Evolutionary conservation across 2,329 filamentous ascomycete species (phyloP), one percentile per base, ranked within the genome.

Genomic region (Parascedosporium putredinis): DNA sequence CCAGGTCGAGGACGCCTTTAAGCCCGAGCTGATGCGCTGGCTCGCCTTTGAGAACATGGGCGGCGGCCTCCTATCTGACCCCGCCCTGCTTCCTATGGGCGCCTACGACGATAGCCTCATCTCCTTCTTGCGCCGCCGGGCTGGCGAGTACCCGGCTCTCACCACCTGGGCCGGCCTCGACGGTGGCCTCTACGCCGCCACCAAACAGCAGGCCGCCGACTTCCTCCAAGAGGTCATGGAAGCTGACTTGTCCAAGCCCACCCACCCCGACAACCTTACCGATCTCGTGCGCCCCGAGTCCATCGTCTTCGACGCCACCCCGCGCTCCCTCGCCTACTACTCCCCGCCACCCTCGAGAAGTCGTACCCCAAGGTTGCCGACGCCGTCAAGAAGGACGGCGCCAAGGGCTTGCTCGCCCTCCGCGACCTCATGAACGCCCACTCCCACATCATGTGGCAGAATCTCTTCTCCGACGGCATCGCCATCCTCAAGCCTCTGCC

Each of bases 41-140:
- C 69, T 96, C 53, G 91, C 91, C 0, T 98, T 91, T 90, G 88
- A 88, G 49, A 83, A 84, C 52, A 93, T 95, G 87, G 84, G 84
- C 10, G 84, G 83, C 16, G 93, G 93, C 1, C 68, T 97, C 31
- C 73, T 97, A 45, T 76, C 84, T 14, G 83, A 91, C 62, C 84
- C 84, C 66, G 75, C 85, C n/a, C 75, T 88, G 23, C 75, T 95
- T 47, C 93, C 93, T 3, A 95, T 96, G 86, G 86, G 79, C 0
- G 63, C 79, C 16, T 78, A 81, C 56, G 79, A 90, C 53, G 87
- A 95, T 59, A 65, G 77, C 2, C 72, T 91, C 51, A 69, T 97
- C 36, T 66, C 73, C 1, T 87, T 82, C 57, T 71, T 97, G 51
- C 81, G 90, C 48, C 76, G 83, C 33, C 27, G 27, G 7, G 27